phyloP scores from a whole-genome alignment of 2,329 filamentous ascomycete species.

The Lasiodiplodia sp. region DNA sequence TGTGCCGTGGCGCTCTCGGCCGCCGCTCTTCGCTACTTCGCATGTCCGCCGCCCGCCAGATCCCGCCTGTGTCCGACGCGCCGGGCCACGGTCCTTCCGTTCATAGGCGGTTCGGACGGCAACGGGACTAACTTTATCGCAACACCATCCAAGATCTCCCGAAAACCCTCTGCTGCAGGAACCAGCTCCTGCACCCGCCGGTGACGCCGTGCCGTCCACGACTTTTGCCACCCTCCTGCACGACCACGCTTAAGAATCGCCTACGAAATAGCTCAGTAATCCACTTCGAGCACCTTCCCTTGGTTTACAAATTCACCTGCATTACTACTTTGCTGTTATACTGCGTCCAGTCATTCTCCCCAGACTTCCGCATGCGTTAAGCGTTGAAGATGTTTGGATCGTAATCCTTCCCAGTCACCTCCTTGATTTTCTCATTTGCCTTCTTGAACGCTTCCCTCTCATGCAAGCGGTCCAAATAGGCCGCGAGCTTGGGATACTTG shows the following conservation, averaged over 20 bases:
- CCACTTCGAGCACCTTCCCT: background rate
- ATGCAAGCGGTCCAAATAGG: constrained; percentile 56
- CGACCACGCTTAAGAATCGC: background rate
- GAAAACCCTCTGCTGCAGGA: background rate
- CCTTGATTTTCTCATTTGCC: constrained; percentile 59
- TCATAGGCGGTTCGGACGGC: background rate
- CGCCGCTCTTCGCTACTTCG: constrained; percentile 10
- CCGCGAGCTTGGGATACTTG: constrained; percentile 56
- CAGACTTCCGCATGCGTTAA: background rate
- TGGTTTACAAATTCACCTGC: background rate
- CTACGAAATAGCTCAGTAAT: background rate
- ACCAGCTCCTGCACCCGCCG: background rate
- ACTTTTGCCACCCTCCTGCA: background rate
- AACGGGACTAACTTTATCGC: constrained; percentile 7
- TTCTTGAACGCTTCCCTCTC: constrained; percentile 54
- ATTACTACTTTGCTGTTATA: background rate
- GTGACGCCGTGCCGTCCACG: background rate
- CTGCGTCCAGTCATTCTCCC: background rate
- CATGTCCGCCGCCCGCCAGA: background rate
- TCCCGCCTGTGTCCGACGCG: background rate
- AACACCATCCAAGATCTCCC: constrained; percentile 2
- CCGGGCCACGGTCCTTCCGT: background rate
- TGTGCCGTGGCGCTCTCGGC: background rate
- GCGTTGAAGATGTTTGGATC: constrained; percentile 36
- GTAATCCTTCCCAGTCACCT: constrained; percentile 48